Conservation (phyloP, 805 yeast species). For the Saturnispora zaruensis region DNA sequence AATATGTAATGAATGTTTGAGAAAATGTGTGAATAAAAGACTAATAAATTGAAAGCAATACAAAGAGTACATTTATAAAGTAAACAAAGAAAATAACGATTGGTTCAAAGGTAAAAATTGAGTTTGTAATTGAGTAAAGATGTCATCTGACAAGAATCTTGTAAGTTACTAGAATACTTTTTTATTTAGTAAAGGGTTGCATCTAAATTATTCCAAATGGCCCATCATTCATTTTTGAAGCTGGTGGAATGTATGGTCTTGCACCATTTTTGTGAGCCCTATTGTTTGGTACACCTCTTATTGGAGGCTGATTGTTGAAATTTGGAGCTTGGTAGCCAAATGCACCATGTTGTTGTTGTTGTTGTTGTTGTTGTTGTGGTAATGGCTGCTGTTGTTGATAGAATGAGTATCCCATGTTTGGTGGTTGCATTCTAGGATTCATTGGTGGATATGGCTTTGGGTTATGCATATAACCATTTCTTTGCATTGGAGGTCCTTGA, state of each 20-base stretch:
- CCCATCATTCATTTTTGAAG: conserved; percentile 28
- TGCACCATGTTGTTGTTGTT: conserved; percentile 6
- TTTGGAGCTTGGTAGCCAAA: background rate
- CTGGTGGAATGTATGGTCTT: conserved; percentile 15
- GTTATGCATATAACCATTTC: conserved; percentile 2
- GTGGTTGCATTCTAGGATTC: background rate
- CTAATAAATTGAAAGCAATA: too few species aligned
- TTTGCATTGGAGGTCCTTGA: conserved; percentile 13
- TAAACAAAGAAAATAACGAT: too few species aligned
- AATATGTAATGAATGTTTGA: background rate
- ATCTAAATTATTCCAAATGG: conserved; percentile 32
- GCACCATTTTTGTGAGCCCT: conserved; percentile 1
- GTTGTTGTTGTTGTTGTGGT: background rate
- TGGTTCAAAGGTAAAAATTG: background rate
- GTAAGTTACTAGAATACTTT: background rate
- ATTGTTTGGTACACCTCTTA: background rate
- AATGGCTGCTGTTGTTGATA: background rate
- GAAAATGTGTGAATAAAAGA: background rate
- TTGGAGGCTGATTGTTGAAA: conserved; percentile 10
- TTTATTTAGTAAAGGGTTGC: background rate
- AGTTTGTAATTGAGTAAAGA: background rate
- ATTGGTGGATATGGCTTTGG: conserved; percentile 5
- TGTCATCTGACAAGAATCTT: background rate
- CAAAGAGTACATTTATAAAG: background rate
- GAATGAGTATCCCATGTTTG: background rate